phyloP scores from a whole-genome alignment of 257 asterid genomes.

The Salvia miltiorrhiza region DNA sequence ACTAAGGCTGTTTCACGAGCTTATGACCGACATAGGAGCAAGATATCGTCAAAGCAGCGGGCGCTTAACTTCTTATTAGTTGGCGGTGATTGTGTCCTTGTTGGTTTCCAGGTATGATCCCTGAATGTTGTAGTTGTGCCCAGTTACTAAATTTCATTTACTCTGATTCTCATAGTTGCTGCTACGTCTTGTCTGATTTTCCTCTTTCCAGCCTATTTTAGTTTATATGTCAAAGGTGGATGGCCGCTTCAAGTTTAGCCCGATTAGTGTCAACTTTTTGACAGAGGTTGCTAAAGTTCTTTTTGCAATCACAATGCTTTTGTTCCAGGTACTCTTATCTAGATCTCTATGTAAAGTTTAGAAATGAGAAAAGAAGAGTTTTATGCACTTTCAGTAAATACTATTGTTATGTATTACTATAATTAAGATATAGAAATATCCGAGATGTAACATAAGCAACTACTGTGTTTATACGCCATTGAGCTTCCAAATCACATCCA shows the following conservation, averaged over 20 bases:
- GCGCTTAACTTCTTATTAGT: constrained; percentile 61
- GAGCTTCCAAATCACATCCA: constrained; percentile 11
- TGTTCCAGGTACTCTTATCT: constrained; percentile 62
- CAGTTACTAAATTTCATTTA: constrained; percentile 1
- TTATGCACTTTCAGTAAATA: neutral
- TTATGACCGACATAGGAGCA: constrained; percentile 62
- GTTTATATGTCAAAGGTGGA: constrained; percentile 97
- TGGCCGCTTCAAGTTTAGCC: constrained; percentile 90
- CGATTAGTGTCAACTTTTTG: constrained; percentile 94
- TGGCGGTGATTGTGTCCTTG: constrained; percentile 68
- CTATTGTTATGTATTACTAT: neutral
- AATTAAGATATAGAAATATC: neutral
- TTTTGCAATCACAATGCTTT: constrained; percentile 87
- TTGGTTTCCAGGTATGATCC: constrained; percentile 63
- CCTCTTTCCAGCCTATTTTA: constrained; percentile 68
- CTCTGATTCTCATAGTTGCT: constrained; percentile 10
- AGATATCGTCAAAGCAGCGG: constrained; percentile 68
- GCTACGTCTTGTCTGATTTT: constrained; percentile 12
- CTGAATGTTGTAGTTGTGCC: neutral
- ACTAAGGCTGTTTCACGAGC: constrained; percentile 63
- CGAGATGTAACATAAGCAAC: neutral
- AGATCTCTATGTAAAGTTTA: neutral
- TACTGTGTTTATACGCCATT: neutral
- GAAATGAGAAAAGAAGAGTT: neutral
- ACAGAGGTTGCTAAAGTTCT: constrained; percentile 80